A percentile compares a stretch with the other conserved stretches of the same genome.
Evolutionary conservation across 2,329 filamentous ascomycete genomes (phyloP).

Genomic region (Pseudohalonectria lignicola): DNA sequence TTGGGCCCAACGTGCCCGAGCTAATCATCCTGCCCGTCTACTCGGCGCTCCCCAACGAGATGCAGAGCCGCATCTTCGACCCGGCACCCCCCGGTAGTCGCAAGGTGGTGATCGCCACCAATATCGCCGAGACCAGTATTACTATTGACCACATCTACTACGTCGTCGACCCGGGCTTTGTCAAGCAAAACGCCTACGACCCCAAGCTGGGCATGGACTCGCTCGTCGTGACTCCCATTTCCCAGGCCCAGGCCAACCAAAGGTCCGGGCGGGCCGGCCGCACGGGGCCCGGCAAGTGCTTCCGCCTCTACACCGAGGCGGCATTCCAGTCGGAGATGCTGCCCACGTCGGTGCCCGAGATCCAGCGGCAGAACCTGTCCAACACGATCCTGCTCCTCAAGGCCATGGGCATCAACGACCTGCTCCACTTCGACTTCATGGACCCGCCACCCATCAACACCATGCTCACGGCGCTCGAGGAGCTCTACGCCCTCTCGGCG

Average conservation of each 20-base stretch:
- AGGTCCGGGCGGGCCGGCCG: conserved; percentile 84
- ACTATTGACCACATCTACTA: conserved; percentile 98
- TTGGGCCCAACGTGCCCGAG: conserved; percentile 84
- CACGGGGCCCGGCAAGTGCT: conserved; percentile 93
- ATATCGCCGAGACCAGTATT: conserved; percentile 95
- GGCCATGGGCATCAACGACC: conserved; percentile 97
- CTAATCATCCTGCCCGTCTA: conserved; percentile 94
- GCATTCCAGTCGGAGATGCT: conserved; percentile 97
- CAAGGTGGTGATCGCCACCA: conserved; percentile 96
- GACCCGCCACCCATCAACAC: conserved; percentile 95
- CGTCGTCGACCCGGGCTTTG: conserved; percentile 92
- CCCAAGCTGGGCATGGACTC: conserved; percentile 97
- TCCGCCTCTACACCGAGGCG: conserved; percentile 87
- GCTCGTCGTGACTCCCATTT: conserved; percentile 89
- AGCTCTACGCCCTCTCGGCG: conserved; percentile 83
- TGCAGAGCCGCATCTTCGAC: conserved; percentile 91
- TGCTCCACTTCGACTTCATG: conserved; percentile 98
- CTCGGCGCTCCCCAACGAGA: conserved; percentile 82
- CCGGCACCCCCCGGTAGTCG: conserved; percentile 75
- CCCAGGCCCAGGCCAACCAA: conserved; percentile 92
- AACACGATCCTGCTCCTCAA: conserved; percentile 96
- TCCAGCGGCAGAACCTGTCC: conserved; percentile 86
- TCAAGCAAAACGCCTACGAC: conserved; percentile 96
- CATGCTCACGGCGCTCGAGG: conserved; percentile 92
- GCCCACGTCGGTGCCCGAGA: conserved; percentile 90